Conservation (phyloP, 805 yeast species). For the Wickerhamiella australiensis region DNA sequence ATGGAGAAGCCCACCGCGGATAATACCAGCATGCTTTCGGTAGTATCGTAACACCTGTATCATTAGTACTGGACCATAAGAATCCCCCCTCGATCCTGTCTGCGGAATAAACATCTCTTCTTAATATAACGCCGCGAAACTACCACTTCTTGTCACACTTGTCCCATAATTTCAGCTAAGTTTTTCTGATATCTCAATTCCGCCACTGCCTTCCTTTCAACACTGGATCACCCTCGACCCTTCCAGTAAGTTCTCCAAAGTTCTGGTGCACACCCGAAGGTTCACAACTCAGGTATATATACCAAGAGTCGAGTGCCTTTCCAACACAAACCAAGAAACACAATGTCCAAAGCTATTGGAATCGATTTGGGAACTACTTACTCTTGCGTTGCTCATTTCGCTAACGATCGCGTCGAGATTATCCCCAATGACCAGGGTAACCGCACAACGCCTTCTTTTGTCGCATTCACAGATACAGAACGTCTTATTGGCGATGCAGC, state of each 20-base stretch:
- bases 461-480: conserved; percentile 91
- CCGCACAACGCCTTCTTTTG: conserved; percentile 95
- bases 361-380: conserved; percentile 67
- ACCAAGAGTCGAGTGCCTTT: neutral
- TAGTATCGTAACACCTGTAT: too few relatives aligned
- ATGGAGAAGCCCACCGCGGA: too few relatives aligned
- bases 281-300: neutral
- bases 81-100: too few relatives aligned
- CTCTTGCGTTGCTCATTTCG: conserved; percentile 88
- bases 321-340: neutral
- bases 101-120: too few relatives aligned
- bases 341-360: conserved; percentile 14
- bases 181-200: too few relatives aligned
- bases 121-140: too few relatives aligned
- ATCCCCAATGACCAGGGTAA: conserved; percentile 97
- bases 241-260: neutral
- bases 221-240: neutral
- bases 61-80: too few relatives aligned
- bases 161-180: too few relatives aligned
- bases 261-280: neutral
- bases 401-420: conserved; percentile 83
- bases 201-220: too few relatives aligned
- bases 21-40: too few relatives aligned
- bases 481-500: conserved; percentile 96
- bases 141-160: too few relatives aligned